Base-by-base conservation (phyloP, 192 early-diverging fungal species). In the Funneliformis geosporum region DNA sequence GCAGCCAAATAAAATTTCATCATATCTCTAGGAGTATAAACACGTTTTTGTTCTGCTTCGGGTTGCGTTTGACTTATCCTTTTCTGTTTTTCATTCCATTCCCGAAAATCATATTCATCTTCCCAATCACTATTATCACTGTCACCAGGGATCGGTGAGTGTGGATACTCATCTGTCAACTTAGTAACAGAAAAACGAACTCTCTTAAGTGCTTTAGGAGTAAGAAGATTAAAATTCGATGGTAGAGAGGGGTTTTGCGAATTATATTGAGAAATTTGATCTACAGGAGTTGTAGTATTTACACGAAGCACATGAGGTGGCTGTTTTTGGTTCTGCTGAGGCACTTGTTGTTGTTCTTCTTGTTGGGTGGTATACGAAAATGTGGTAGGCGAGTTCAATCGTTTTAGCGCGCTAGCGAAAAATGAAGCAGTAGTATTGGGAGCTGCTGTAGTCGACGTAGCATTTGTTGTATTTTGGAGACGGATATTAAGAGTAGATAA, bases 131-230 rank as follows among this genome's bases (percentile, higher is more conserved):
- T 83, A 47, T 46, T 33, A 73, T 73, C 72, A 27, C 72, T 73
- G 8, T 73, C 72, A 21, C 72, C 25, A 27, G 72, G 50, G 2
- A 73, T 47, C 27, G 72, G 72, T 7, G 72, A 73, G 55, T 73
- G 72, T n/a, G 83, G 69, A 78, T 87, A 86, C 75, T 90, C 89
- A 7, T 84, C 87, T 1, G 84, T 86, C 46, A 90, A 81, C 55
- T 88, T 81, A 40, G 77, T 80, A 5, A 87, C 87, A 2, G 89
- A 86, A 79, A 90, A 90, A 23, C 87, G 82, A 3, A 90, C 89
- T 60, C 87, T 78, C 73, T 90, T 90, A 43, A 90, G 60, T 9
- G 77, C 74, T 28, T 84, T 84, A 39, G 27, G 27, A 21, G 66
- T 68, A 42, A 68, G 66, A 68, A 14, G n/a, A n/a, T n/a, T n/a